Conservation (phyloP, 495 filamentous ascomycete genomes). For the Podospora bellae-mahoneyi region DNA sequence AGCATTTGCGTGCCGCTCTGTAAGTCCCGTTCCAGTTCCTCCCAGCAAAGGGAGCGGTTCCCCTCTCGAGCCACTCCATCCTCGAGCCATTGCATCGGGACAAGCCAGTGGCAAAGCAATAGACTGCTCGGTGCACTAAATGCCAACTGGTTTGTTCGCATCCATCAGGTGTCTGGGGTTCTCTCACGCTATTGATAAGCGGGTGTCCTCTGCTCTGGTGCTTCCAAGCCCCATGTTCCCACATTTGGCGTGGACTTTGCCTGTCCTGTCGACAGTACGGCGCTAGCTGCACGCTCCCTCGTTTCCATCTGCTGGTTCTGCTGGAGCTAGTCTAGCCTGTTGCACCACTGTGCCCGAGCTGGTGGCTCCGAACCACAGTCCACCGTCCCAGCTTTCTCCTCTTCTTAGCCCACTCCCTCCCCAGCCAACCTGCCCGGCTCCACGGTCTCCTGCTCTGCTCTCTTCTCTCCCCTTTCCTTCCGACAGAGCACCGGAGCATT, state of each 20-base stretch:
- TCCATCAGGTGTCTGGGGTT: constrained; percentile 4
- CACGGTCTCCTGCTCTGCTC: constrained; percentile 6
- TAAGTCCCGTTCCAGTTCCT: neutral
- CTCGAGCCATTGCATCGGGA: constrained; percentile 18
- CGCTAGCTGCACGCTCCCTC: constrained; percentile 37
- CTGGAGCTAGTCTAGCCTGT: constrained; percentile 20
- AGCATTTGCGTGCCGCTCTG: neutral
- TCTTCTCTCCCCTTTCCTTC: constrained; percentile 6
- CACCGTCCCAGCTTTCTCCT: constrained; percentile 23
- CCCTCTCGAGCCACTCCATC: constrained; percentile 13
- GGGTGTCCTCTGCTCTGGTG: constrained; percentile 17
- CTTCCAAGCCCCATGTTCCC: constrained; percentile 23
- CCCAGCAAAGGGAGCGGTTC: neutral
- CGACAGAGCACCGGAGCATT: constrained; percentile 3
- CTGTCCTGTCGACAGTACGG: constrained; percentile 30
- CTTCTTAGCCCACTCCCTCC: constrained; percentile 18
- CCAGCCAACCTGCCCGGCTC: constrained; percentile 6
- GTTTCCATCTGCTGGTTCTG: constrained; percentile 27
- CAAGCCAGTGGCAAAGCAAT: constrained; percentile 17
- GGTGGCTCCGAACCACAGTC: constrained; percentile 5
- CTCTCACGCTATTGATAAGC: constrained; percentile 28
- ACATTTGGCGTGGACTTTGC: constrained; percentile 28
- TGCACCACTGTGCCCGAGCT: constrained; percentile 12
- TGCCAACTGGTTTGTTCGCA: neutral
- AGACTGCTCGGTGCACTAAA: no score